Base-by-base conservation (phyloP, 192 early-diverging fungal species). In the Coemansia sp. region DNA sequence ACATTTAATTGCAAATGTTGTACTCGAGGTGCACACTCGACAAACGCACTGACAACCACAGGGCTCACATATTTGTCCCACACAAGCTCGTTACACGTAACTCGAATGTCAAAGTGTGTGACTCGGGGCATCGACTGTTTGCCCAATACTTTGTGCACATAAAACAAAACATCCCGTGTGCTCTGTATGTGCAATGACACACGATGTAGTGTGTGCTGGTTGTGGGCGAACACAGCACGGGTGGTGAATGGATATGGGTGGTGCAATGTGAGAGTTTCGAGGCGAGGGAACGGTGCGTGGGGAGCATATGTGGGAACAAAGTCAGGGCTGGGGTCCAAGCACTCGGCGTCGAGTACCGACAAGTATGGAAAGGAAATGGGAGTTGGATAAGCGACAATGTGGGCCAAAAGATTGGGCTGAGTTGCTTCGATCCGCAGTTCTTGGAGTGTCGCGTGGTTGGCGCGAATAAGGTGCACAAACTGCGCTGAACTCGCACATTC, bases 191-290 rank as follows among this genome's bases (percentile, higher is more conserved):
- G 38, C 12, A 73, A n/a, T 4, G 45, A 25, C 38, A 73, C 47
- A 0, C 57, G 60, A 48, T 63, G 19, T 47, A 72, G 24, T 12
- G 21, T 14, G 3, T 17, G 10, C 9, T 15, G 27, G 54, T 72
- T 72, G 14, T 62, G 63, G 6, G 63, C 53, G 15, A 72, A 72
- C 45, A 72, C 5, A 1, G 39, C 60, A 15, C 66, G 63, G 23
- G 41, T 52, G 5, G 70, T 35, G 24, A 72, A 72, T 3, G 64
- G 58, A 15, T 72, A 72, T 27, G 56, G 48, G 15, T 67, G 65
- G 37, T 38, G 21, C 57, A 67, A 29, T 1, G 12, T 10, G 23
- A 67, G 65, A 2, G 17, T 8, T 29, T 27, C 24, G 2, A 67
- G 65, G 8, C n/a, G 25, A 1, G 65, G 65, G 27, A 67, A 67